Conservation (phyloP, 129 eudicot genomes). For the Daucus carota region DNA sequence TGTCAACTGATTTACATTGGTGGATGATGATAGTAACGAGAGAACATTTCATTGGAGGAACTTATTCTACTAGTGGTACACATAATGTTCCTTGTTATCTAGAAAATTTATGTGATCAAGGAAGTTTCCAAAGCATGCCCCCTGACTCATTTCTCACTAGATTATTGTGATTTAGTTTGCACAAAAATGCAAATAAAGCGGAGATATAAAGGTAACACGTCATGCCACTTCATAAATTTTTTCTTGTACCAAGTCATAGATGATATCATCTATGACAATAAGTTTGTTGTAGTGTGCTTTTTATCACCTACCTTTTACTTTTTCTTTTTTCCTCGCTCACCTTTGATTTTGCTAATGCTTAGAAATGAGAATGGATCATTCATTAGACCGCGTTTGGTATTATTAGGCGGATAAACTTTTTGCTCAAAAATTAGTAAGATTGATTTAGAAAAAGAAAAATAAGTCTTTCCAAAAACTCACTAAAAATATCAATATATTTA, state of each 20-base stretch:
- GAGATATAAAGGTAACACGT: conserved; percentile 2
- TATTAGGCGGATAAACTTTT: no score
- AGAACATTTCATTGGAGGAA: conserved; percentile 8
- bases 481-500: no score
- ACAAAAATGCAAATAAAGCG: background rate
- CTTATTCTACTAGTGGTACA: background rate
- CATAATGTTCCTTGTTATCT: background rate
- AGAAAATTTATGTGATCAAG: background rate
- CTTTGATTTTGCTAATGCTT: background rate
- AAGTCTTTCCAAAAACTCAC: no score
- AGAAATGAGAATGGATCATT: no score
- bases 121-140: conserved; percentile 4
- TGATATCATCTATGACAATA: background rate
- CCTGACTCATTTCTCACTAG: background rate
- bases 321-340: background rate
- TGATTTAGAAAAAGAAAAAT: no score
- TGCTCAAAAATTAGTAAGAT: no score
- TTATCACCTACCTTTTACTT: background rate
- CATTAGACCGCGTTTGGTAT: no score
- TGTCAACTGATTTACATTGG: background rate
- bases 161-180: background rate
- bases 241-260: background rate
- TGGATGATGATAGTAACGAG: conserved; percentile 10
- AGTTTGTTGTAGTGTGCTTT: background rate
- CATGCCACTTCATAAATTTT: background rate